Conservation (phyloP, 371 early-diverging fungal species). For the Hamiltosporidium tvaerminnensis region DNA sequence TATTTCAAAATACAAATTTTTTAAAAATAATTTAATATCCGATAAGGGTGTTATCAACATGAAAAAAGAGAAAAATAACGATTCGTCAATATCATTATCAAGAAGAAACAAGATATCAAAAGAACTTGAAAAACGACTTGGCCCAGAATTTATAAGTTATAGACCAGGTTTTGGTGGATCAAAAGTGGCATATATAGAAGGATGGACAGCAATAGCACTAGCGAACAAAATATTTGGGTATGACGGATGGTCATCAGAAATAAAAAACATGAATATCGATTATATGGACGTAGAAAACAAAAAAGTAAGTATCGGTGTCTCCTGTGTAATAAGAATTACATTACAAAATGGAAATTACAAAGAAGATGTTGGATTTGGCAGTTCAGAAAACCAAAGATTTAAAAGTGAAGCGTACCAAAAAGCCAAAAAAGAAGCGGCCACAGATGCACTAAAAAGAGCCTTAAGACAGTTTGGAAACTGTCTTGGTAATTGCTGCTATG, state of each 20-base stretch:
- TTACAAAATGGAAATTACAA: constrained; percentile 74
- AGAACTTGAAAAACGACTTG: not conserved
- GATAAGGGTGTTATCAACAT: too few relatives aligned
- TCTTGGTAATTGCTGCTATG: constrained; percentile 80
- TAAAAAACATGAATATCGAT: constrained; percentile 62
- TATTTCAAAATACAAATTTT: too few relatives aligned
- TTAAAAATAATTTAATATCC: too few relatives aligned
- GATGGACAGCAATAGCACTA: constrained; percentile 66
- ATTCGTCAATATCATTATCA: too few relatives aligned
- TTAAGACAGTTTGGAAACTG: constrained; percentile 75
- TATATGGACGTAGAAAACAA: constrained; percentile 55
- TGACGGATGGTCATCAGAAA: constrained; percentile 76
- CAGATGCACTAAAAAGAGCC: constrained; percentile 81
- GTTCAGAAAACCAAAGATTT: constrained; percentile 62
- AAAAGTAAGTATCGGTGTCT: constrained; percentile 59
- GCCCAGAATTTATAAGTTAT: constrained; percentile 11
- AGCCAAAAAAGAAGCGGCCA: constrained; percentile 82
- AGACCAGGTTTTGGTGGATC: constrained; percentile 43
- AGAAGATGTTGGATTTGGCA: constrained; percentile 78
- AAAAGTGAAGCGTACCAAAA: constrained; percentile 72
- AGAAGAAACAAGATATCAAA: not conserved
- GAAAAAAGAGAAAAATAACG: too few relatives aligned
- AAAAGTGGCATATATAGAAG: constrained; percentile 69
- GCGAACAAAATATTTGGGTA: constrained; percentile 92
- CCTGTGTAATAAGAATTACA: constrained; percentile 67